phyloP scores from a whole-genome alignment of 441 rosid species.

The Viola pubescens region DNA sequence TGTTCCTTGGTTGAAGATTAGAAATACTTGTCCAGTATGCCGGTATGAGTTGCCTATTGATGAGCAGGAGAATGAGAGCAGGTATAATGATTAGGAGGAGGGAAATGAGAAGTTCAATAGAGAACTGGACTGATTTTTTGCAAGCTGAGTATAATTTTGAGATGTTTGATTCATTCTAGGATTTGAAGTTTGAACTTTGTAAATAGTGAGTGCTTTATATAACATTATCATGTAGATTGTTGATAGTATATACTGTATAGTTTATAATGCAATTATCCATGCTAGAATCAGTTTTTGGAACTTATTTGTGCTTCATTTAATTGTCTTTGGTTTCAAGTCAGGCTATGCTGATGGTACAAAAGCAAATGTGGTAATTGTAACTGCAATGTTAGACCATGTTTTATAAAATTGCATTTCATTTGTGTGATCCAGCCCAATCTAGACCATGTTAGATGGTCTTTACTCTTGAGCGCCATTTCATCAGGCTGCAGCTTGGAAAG shows the following conservation, averaged over 20 bases:
- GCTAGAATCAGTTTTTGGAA: background rate
- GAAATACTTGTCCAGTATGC: conserved; percentile 35
- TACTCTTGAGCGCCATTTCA: background rate
- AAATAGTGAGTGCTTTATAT: background rate
- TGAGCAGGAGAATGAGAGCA: conserved; percentile 21
- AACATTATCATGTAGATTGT: background rate
- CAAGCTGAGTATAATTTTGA: too few relatives aligned
- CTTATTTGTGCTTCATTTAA: too few relatives aligned
- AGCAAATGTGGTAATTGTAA: too few relatives aligned
- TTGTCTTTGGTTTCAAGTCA: background rate
- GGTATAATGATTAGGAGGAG: background rate
- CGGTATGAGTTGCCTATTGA: conserved; percentile 32
- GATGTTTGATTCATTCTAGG: background rate
- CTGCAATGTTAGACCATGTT: background rate
- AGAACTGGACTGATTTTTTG: too few relatives aligned
- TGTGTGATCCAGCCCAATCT: background rate
- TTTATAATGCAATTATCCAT: background rate
- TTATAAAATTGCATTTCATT: background rate
- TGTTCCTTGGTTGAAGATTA: conserved; percentile 30
- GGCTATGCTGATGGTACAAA: background rate
- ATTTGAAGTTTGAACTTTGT: background rate
- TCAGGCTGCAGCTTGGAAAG: background rate
- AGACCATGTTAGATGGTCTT: background rate
- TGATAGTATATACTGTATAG: background rate
- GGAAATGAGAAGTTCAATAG: background rate